Conservation (phyloP, 345 rosid species). For the Arabidopsis arenosa region DNA sequence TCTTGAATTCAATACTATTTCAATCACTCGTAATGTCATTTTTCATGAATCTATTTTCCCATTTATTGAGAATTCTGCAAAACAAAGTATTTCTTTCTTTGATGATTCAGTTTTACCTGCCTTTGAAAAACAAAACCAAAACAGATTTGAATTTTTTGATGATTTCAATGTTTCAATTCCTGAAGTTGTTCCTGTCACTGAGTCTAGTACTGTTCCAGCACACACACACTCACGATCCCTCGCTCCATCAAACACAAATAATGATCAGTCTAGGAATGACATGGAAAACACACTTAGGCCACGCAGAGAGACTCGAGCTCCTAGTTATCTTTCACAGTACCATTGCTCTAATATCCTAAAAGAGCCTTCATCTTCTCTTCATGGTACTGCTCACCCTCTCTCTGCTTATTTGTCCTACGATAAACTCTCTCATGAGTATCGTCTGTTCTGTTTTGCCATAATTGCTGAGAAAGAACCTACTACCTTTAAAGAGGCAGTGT, state of each 20-base stretch:
- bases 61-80: neutral
- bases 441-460: neutral
- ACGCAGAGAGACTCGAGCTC: neutral
- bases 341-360: neutral
- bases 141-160: no score
- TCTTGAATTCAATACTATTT: neutral
- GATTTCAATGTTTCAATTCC: no score
- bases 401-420: neutral
- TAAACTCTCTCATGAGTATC: conserved; percentile 9
- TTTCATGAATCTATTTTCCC: neutral
- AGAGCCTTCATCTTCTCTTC: neutral
- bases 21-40: neutral
- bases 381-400: neutral
- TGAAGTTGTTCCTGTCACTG: neutral
- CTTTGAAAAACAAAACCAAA: no score
- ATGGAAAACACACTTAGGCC: neutral
- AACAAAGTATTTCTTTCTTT: neutral
- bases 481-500: neutral
- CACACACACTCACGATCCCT: neutral
- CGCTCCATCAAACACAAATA: no score
- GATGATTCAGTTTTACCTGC: neutral
- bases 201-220: neutral
- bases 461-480: neutral
- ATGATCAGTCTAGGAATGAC: neutral
- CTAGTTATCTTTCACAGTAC: neutral